Conservation (phyloP, 495 filamentous ascomycete species). For the Neurospora sp. region DNA sequence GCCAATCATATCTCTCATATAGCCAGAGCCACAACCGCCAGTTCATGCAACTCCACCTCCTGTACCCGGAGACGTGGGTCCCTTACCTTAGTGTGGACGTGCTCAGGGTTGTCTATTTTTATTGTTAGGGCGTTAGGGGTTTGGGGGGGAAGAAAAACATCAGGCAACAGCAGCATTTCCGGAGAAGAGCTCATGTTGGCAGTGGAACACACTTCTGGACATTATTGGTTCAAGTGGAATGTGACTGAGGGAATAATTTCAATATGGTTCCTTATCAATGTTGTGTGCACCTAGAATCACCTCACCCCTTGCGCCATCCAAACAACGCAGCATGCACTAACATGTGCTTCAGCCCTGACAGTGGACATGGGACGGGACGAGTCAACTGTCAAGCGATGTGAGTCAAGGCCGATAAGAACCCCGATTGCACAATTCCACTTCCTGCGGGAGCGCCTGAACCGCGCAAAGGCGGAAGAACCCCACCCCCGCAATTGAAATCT, state of each 20-base stretch:
- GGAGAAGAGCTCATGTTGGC: too few species aligned
- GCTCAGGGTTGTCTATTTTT: not conserved
- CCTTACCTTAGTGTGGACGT: not conserved
- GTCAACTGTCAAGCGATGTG: not conserved
- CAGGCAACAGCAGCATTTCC: too few species aligned
- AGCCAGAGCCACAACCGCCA: not conserved
- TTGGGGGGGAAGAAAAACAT: not conserved
- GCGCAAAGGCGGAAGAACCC: slow-evolving; percentile 1
- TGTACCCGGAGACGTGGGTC: not conserved
- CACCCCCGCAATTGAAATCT: slow-evolving; percentile 12
- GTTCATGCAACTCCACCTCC: not conserved
- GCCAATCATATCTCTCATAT: not conserved
- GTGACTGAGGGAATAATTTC: too few species aligned
- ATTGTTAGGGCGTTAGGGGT: not conserved
- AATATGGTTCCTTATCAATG: not conserved
- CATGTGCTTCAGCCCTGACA: not conserved
- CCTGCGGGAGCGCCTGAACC: not conserved
- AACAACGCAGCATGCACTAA: not conserved
- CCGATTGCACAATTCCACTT: not conserved
- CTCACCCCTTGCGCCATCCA: not conserved
- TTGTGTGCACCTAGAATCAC: not conserved
- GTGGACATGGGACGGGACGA: not conserved
- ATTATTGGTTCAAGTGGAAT: too few species aligned
- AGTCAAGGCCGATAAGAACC: not conserved
- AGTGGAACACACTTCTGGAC: too few species aligned